Evolutionary conservation across 2,329 filamentous ascomycete genomes (phyloP).

Genomic region (Fusarium sp.): DNA sequence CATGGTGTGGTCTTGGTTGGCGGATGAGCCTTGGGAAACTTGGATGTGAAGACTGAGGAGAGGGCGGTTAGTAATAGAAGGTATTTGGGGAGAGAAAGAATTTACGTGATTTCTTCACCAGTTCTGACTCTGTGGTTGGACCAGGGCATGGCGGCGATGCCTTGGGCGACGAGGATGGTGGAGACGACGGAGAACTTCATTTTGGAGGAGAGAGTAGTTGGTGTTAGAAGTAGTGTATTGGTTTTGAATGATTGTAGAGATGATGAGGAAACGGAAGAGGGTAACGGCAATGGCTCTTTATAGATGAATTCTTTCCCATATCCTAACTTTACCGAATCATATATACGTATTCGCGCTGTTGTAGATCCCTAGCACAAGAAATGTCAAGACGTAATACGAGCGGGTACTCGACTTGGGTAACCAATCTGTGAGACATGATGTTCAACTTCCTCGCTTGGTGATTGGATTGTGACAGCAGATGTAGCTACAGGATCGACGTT

Average conservation of each 20-base stretch:
- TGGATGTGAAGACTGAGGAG: constrained; percentile 26
- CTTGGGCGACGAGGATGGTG: constrained; percentile 10
- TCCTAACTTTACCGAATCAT: too few species aligned
- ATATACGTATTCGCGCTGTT: too few species aligned
- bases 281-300: not conserved
- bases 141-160: constrained; percentile 38
- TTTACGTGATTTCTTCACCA: constrained; percentile 36
- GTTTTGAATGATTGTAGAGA: not conserved
- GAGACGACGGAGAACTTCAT: constrained; percentile 30
- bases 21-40: constrained; percentile 9
- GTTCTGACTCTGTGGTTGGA: not conserved
- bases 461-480: too few species aligned
- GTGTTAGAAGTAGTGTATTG: not conserved
- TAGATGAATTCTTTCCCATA: not conserved
- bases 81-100: accelerated
- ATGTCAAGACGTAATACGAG: not conserved
- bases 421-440: not conserved
- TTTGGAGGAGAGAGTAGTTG: not conserved
- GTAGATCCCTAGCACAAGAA: not conserved
- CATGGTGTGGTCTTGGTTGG: not conserved
- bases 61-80: not conserved
- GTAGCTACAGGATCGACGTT: too few species aligned
- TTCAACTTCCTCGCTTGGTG: not conserved
- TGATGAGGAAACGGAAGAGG: too few species aligned
- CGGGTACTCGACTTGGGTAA: not conserved